phyloP scores from a whole-genome alignment of 2,329 filamentous ascomycete species.

The Macrophomina pseudophaseolina region DNA sequence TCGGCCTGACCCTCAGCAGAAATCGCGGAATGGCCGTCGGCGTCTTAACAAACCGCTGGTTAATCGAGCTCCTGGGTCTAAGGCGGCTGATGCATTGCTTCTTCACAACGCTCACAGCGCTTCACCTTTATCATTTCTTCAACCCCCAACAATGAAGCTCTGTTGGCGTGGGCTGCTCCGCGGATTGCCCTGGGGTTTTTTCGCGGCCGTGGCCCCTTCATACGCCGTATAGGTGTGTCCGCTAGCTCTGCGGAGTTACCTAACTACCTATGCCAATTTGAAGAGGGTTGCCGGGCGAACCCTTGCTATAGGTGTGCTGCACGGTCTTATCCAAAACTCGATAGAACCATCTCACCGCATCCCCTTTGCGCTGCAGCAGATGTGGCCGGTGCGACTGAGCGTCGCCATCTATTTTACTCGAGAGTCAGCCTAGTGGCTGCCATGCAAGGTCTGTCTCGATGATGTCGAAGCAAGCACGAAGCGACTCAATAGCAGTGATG shows the following conservation, averaged over 20 bases:
- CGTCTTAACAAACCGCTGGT: slow-evolving; percentile 51
- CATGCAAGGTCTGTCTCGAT: slow-evolving; percentile 65
- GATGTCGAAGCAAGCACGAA: slow-evolving; percentile 70
- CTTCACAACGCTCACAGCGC: slow-evolving; percentile 43
- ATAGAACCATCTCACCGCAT: slow-evolving; percentile 70
- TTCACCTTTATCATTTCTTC: slow-evolving; percentile 55
- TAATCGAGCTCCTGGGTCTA: slow-evolving; percentile 52
- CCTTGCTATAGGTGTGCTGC: slow-evolving; percentile 73
- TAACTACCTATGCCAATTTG: slow-evolving; percentile 70
- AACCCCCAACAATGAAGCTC: slow-evolving; percentile 46
- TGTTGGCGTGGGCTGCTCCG: slow-evolving; percentile 52
- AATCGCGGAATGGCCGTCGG: slow-evolving; percentile 52
- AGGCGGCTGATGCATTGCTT: slow-evolving; percentile 49
- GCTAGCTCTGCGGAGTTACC: slow-evolving; percentile 63
- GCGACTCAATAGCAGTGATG: slow-evolving; percentile 54
- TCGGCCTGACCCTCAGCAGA: slow-evolving; percentile 52
- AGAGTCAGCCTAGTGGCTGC: slow-evolving; percentile 74
- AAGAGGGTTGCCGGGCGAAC: slow-evolving; percentile 79
- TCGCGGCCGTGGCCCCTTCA: slow-evolving; percentile 51
- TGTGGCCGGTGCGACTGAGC: slow-evolving; percentile 71
- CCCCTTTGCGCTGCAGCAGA: slow-evolving; percentile 72
- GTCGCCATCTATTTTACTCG: slow-evolving; percentile 70
- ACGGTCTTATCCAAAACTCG: slow-evolving; percentile 65
- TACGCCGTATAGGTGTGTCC: slow-evolving; percentile 67
- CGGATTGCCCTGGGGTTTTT: slow-evolving; percentile 52